Conservation (phyloP, 225 moss, liverwort and hornwort genomes). For the Sphagnum contortum region DNA sequence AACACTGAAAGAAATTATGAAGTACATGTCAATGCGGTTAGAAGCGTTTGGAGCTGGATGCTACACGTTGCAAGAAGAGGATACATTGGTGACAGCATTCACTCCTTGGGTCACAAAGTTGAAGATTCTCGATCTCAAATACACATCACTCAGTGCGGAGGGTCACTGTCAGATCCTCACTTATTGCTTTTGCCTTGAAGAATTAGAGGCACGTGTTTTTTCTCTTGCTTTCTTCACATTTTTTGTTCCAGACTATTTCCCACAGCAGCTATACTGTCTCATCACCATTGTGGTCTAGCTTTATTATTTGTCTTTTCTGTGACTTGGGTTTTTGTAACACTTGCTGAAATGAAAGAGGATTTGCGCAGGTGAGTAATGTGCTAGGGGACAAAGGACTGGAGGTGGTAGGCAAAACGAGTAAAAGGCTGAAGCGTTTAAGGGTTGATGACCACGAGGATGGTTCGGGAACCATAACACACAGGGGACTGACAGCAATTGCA, state of each 20-base stretch:
- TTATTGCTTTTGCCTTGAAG: constrained; percentile 52
- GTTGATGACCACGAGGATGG: constrained; percentile 34
- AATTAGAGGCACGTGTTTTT: constrained; percentile 30
- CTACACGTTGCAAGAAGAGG: constrained; percentile 36
- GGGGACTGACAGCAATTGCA: constrained; percentile 63
- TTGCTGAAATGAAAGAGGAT: too few relatives aligned
- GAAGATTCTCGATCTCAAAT: constrained; percentile 59
- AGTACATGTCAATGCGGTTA: constrained; percentile 15
- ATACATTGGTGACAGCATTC: constrained; percentile 15
- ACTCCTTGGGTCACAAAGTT: constrained; percentile 45
- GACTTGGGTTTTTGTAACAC: too few relatives aligned
- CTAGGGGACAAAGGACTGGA: constrained; percentile 55
- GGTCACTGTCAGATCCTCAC: constrained; percentile 54
- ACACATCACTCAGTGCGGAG: constrained; percentile 30
- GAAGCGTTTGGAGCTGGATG: constrained; percentile 58
- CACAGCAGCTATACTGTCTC: too few relatives aligned
- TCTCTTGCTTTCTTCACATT: too few relatives aligned
- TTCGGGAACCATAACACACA: constrained; percentile 38
- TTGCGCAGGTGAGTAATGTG: constrained; percentile 38
- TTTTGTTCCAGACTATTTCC: too few relatives aligned
- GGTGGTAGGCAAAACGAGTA: constrained; percentile 50
- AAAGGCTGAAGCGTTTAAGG: constrained; percentile 44
- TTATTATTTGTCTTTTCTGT: too few relatives aligned
- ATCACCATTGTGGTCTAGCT: too few relatives aligned
- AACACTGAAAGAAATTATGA: constrained; percentile 38